Evolutionary conservation across 805 yeast genomes (phyloP).

Genomic region (Cyberlindnera euphorbiiphila): DNA sequence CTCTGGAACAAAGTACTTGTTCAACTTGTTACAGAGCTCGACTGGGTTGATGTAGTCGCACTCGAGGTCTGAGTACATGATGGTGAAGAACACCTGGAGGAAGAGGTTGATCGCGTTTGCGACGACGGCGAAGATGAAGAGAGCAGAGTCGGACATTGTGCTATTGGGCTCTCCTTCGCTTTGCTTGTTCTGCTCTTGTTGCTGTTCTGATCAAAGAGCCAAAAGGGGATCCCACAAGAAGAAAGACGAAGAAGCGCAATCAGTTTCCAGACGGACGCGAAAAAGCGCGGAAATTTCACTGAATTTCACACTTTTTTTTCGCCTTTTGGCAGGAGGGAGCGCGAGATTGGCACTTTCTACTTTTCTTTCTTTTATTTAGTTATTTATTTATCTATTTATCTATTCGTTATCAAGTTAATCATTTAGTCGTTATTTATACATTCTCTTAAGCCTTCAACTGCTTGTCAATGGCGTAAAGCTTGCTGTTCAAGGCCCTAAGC

Average conservation of each 20-base stretch:
- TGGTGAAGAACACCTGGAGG: conserved; percentile 90
- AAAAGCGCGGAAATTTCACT: neutral
- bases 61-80: conserved; percentile 92
- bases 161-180: neutral
- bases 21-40: conserved; percentile 89
- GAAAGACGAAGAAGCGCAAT: no score
- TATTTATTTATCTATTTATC: no score
- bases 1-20: conserved; percentile 86
- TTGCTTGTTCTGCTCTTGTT: neutral
- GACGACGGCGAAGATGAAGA: conserved; percentile 73
- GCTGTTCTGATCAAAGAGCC: no score
- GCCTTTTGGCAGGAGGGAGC: no score
- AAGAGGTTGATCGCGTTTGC: conserved; percentile 85
- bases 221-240: no score
- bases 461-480: conserved; percentile 9
- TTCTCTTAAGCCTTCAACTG: conserved; percentile 2
- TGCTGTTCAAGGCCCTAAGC: conserved; percentile 12
- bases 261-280: no score
- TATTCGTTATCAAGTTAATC: no score
- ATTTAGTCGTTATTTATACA: no score
- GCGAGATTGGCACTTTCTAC: neutral
- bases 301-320: neutral
- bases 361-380: neutral
- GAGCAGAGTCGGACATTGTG: conserved; percentile 23
- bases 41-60: conserved; percentile 97